phyloP scores from a whole-genome alignment of 129 eudicot species.

The Heracleum sosnowskyi region DNA sequence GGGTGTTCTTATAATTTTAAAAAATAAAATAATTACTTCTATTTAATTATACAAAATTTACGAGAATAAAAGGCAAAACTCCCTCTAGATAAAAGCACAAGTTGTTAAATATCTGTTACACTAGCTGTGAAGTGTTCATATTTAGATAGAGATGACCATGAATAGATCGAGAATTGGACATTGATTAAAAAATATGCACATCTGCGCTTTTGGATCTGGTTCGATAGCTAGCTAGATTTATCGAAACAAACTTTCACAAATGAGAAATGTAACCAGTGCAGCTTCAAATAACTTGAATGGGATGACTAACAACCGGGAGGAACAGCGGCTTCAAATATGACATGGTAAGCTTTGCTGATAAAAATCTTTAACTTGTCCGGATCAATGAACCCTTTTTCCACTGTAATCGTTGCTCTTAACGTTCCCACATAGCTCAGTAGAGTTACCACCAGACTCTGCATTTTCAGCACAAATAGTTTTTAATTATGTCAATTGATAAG shows the following conservation, averaged over 20 bases:
- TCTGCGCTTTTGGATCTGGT: not conserved
- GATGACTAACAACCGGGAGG: not conserved
- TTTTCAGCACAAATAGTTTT: not conserved
- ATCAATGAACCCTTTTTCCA: slow-evolving; percentile 28
- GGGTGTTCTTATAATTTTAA: no score
- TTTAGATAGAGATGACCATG: not conserved
- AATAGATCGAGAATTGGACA: not conserved
- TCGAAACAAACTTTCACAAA: not conserved
- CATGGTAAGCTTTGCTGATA: slow-evolving; percentile 31
- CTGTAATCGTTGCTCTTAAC: slow-evolving; percentile 28
- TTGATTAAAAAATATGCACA: not conserved
- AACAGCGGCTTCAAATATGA: slow-evolving; percentile 27
- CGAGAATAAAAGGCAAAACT: no score
- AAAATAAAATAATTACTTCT: no score
- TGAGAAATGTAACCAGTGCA: not conserved
- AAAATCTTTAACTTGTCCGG: slow-evolving; percentile 24
- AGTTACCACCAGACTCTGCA: slow-evolving; percentile 31
- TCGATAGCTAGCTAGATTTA: not conserved
- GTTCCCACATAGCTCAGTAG: slow-evolving; percentile 31
- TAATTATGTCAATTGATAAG: not conserved
- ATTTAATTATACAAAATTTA: no score
- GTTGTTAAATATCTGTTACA: no score
- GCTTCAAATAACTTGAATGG: not conserved
- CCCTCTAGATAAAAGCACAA: not conserved
- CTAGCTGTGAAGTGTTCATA: not conserved